Evolutionary conservation across 116 monocot genomes (phyloP), one percentile per base, ranked within the genome.

Genomic region (Phalaenopsis hybrid): DNA sequence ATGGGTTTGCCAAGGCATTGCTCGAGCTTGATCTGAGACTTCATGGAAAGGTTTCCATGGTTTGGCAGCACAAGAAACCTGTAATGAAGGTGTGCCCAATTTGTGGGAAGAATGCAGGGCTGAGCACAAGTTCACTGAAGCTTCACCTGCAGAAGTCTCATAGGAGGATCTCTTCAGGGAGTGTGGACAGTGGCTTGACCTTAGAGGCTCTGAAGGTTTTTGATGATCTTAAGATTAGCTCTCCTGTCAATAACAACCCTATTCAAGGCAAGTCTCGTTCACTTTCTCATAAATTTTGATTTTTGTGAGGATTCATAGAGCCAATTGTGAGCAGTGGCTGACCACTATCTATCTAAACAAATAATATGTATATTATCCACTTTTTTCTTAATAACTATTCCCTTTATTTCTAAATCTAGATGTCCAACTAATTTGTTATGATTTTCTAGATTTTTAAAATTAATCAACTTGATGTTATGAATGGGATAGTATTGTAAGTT

Each of bases 81-180:
- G 84, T 70, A 45, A 95, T 99, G 88, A 90, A 90, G 79, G 90
- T 93, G 8, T 99, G 98, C 82, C 93, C 93, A 2, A 86, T 99
- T 23, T 99, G 98, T 41, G 98, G 95, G 18, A 95, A 93, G 84
- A 91, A 95, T 72, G 95, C 90, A 1, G 98, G 98, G 8, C 78
- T 99, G 15, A 99, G 93, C 89, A 95, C 89, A 69, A 92, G 98
- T 79, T 98, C 95, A 37, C 37, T 37, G 37, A 98, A 98, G 85
- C 92, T 98, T 34, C 98, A 98, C 67, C 74, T 98, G 23, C 98
- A 98, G 87, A 98, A 92, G 74, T 88, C 87, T 0, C 98, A 95
- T 81, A 84, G 55, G 72, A 94, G 82, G 75, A 78, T 94, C 8
- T 93, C 93, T 50, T 93, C 91, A 5, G 95, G 93, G 3, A 97